Percentiles rank a stretch among this genome's conserved stretches.
Evolutionary conservation across 495 filamentous ascomycete species (phyloP).

Genomic region (Aeminium ludgeri): DNA sequence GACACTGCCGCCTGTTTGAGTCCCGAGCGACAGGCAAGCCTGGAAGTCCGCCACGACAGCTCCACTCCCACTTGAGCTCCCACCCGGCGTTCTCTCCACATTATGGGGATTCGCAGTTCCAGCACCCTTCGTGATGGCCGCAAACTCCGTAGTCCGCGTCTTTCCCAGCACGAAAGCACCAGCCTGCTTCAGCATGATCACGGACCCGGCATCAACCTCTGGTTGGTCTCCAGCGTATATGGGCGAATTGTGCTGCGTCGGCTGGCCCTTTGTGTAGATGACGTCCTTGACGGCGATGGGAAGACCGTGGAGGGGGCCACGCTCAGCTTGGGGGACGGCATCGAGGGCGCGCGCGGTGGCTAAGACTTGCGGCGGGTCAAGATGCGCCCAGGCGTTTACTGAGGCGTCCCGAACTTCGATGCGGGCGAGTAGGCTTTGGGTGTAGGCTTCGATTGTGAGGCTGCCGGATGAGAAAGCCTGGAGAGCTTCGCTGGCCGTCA

Average conservation of each 20-base stretch:
- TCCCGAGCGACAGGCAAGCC: slow-evolving; percentile 31
- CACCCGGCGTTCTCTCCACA: slow-evolving; percentile 32
- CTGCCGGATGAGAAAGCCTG: no score
- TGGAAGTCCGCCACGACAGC: slow-evolving; percentile 37
- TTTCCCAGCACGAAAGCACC: slow-evolving; percentile 36
- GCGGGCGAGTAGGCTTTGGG: no score
- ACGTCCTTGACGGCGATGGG: slow-evolving; percentile 42
- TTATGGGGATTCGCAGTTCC: slow-evolving; percentile 33
- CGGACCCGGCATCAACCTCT: slow-evolving; percentile 21
- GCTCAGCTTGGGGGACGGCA: slow-evolving; percentile 25
- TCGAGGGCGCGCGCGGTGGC: no score
- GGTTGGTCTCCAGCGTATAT: slow-evolving; percentile 14
- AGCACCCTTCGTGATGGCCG: slow-evolving; percentile 24
- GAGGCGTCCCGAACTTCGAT: no score
- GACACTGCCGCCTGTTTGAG: slow-evolving; percentile 2
- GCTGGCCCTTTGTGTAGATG: slow-evolving; percentile 41
- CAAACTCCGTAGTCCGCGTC: slow-evolving; percentile 38
- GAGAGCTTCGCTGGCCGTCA: no score
- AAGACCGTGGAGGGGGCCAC: slow-evolving; percentile 38
- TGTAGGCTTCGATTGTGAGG: no score
- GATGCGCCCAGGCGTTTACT: no score
- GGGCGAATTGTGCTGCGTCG: slow-evolving; percentile 33
- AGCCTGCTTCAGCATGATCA: slow-evolving; percentile 25
- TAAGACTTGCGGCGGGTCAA: no score
- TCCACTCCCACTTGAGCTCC: slow-evolving; percentile 36